Evolutionary conservation across 1,284 basidiomycete genomes (phyloP), one percentile per base, ranked within the genome.

Genomic region (Moniliella sp.): DNA sequence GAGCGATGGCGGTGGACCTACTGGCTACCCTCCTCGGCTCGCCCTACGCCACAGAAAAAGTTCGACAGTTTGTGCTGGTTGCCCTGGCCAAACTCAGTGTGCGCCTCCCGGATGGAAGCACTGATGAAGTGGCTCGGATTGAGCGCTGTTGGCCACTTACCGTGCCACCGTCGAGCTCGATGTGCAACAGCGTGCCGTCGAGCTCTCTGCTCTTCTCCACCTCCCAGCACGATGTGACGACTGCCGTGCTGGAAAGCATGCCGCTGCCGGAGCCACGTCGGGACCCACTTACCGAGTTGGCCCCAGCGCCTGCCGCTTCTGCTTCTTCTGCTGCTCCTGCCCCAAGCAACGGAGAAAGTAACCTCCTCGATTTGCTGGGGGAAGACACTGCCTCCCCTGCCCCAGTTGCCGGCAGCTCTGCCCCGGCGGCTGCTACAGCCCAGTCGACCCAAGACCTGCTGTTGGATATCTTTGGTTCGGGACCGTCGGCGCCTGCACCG

Each of bases 161-260:
- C 27, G 76, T 74, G 5, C 84, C 75, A 53, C 75, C 76, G 48
- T 59, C 0, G 86, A 97, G 59, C 67, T 97, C 14, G 91, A 99
- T 63, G 69, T 91, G 28, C 91, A 97, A 61, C 86, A 94, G 60
- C 74, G 91, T 27, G 76, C 83, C 0, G 82, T 97, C 5, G 91
- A 99, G 62, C 94, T 86, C 61, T 77, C 77, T 0, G 79, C 73
- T 48, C 61, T 97, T 42, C 78, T 84, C 52, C 69, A 66, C 19
- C 62, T n/a, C n/a, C n/a, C n/a, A 61, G 14, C 21, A 7, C 8
- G 47, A 57, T 14, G 67, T 86, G 18, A 71, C 75, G 35, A 70
- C 72, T n/a, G 91, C 84, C 28, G 84, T 99, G 0, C 63, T 97
- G 37, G 91, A 97, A 65, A 73, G 83, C 35, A 99, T 99, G 91